A percentile compares a stretch with the other conserved stretches of the same genome.
Conservation (phyloP, 2,329 filamentous ascomycete genomes). For the Dichotomopilus funicola region DNA sequence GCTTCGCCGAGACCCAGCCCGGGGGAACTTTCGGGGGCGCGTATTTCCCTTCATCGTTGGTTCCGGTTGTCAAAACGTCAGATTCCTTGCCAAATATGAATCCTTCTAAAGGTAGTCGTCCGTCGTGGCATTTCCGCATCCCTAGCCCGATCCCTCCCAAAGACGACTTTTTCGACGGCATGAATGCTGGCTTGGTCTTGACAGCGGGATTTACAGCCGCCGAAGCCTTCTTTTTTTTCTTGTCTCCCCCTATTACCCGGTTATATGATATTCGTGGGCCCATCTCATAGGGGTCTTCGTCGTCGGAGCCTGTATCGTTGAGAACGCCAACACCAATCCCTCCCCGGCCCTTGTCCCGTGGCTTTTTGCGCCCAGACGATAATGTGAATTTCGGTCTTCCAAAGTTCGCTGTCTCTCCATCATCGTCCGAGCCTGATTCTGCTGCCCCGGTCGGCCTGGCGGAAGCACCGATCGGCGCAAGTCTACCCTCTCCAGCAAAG, state of each 20-base stretch:
- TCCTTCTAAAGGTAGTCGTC: slow-evolving; percentile 69
- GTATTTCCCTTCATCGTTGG: slow-evolving; percentile 42
- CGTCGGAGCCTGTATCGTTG: slow-evolving; percentile 90
- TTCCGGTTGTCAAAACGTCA: slow-evolving; percentile 41
- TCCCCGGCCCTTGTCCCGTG: slow-evolving; percentile 46
- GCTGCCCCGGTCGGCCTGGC: slow-evolving; percentile 24
- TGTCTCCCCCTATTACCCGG: slow-evolving; percentile 71
- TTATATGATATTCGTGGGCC: slow-evolving; percentile 88
- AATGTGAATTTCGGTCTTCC: slow-evolving; percentile 24
- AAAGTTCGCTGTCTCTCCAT: slow-evolving; percentile 23
- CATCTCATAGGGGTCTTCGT: slow-evolving; percentile 89
- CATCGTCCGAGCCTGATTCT: slow-evolving; percentile 37
- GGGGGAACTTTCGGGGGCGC: slow-evolving; percentile 61
- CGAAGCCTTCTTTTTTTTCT: slow-evolving; percentile 61
- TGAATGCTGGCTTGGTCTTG: slow-evolving; percentile 64
- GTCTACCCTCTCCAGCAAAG: slow-evolving; percentile 51
- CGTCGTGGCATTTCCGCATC: slow-evolving; percentile 72
- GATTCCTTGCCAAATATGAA: slow-evolving; percentile 62
- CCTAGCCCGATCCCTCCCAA: slow-evolving; percentile 36
- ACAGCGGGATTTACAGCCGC: slow-evolving; percentile 57
- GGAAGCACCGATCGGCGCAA: slow-evolving; percentile 33
- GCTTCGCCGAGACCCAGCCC: slow-evolving; percentile 65
- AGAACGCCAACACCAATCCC: slow-evolving; percentile 83
- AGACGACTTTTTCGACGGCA: slow-evolving; percentile 55
- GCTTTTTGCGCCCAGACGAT: slow-evolving; percentile 38